phyloP scores from a whole-genome alignment of 306 rosid species.

The Prunus kanzakura region DNA sequence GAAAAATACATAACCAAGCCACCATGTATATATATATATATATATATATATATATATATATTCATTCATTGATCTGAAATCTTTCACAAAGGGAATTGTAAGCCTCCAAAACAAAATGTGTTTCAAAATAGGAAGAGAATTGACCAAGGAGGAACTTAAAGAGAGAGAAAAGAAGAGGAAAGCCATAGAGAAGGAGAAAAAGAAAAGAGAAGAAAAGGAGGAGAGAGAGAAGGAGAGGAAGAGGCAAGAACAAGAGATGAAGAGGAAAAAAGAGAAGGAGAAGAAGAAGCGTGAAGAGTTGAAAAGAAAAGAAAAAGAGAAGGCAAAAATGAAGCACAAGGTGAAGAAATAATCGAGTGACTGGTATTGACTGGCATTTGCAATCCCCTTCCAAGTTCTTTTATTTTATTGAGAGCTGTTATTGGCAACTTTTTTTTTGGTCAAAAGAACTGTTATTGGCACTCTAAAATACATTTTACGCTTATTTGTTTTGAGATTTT shows the following conservation, averaged over 20 bases:
- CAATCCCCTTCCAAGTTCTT: not conserved
- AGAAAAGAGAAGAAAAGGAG: slow-evolving; percentile 7
- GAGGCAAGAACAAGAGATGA: slow-evolving; percentile 2
- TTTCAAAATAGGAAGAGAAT: slow-evolving; percentile 39
- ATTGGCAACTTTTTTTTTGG: no score
- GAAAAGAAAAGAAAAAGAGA: slow-evolving; percentile 11
- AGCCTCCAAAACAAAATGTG: slow-evolving; percentile 29
- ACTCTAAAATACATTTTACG: not conserved
- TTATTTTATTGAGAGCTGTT: not conserved
- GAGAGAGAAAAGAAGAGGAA: slow-evolving; percentile 39
- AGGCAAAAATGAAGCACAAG: slow-evolving; percentile 25
- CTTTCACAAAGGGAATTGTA: not conserved
- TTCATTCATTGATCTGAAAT: not conserved
- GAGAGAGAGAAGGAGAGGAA: slow-evolving; percentile 18
- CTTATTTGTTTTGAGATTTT: not conserved
- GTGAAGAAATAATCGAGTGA: slow-evolving; percentile 19
- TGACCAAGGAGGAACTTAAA: slow-evolving; percentile 38
- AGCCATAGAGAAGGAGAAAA: slow-evolving; percentile 29
- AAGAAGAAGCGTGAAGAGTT: slow-evolving; percentile 21
- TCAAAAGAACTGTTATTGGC: no score
- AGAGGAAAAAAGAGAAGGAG: slow-evolving; percentile 17
- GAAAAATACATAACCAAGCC: not conserved
- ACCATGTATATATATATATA: not conserved
- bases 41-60: not conserved
- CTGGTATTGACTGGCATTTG: no score